Percentiles rank a stretch among this genome's conserved stretches.
Conservation (phyloP, 1,284 basidiomycete genomes). For the Vanrija pseudolonga region DNA sequence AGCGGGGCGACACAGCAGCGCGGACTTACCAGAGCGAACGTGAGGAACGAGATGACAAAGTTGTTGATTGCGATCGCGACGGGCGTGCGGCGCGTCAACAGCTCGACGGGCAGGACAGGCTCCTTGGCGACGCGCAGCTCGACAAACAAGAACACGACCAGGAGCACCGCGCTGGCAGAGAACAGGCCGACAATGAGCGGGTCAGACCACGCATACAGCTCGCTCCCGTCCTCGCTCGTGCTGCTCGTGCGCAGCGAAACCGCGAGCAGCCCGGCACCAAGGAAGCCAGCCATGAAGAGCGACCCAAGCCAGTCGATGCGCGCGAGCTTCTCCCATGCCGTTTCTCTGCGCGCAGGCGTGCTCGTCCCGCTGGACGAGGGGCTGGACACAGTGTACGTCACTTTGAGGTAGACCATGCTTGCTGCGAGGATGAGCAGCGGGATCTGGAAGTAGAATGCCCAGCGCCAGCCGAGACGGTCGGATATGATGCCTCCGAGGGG, state of each 20-base stretch:
- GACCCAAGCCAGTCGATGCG: constrained; percentile 81
- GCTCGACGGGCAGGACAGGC: constrained; percentile 77
- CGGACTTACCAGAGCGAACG: constrained; percentile 75
- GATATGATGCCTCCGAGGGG: constrained; percentile 85
- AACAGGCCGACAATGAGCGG: constrained; percentile 66
- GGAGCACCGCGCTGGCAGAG: constrained; percentile 56
- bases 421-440: constrained; percentile 69
- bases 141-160: constrained; percentile 63
- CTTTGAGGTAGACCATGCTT: constrained; percentile 65
- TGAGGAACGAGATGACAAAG: constrained; percentile 59
- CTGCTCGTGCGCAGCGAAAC: constrained; percentile 66
- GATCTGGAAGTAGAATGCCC: constrained; percentile 62
- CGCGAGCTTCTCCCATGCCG: constrained; percentile 60
- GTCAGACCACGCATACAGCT: constrained; percentile 58
- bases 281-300: constrained; percentile 66
- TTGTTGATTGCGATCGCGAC: constrained; percentile 75
- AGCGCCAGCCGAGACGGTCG: constrained; percentile 71
- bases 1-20: too few relatives aligned
- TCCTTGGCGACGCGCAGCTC: constrained; percentile 69
- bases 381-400: constrained; percentile 50
- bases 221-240: constrained; percentile 15
- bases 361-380: constrained; percentile 52
- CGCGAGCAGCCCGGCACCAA: constrained; percentile 70
- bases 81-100: constrained; percentile 65
- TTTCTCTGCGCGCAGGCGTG: constrained; percentile 60